Evolutionary conservation across 192 early-diverging fungal genomes (phyloP).

Genomic region (Gryganskiella cystojenkinii): DNA sequence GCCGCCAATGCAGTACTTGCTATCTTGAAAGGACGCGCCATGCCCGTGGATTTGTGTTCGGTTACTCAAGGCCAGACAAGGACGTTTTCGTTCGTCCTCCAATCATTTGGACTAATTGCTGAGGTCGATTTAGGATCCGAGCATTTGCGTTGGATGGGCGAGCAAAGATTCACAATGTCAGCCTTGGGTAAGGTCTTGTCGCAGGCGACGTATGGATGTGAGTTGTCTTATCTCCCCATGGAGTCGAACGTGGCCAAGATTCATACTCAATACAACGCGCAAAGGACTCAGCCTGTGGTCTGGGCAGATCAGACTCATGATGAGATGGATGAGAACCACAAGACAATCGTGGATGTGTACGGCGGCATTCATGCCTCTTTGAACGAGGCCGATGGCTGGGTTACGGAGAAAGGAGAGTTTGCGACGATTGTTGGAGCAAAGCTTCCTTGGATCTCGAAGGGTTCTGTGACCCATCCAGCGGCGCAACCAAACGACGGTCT

Average conservation of each 20-base stretch:
- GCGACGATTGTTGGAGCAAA: conserved; percentile 59
- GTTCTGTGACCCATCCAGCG: conserved; percentile 57
- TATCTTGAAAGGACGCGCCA: conserved; percentile 52
- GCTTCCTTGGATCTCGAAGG: conserved; percentile 59
- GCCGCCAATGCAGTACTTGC: conserved; percentile 20
- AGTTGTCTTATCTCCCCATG: conserved; percentile 55
- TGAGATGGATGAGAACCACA: conserved; percentile 24
- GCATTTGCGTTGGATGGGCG: conserved; percentile 68
- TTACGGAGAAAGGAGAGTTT: conserved; percentile 53
- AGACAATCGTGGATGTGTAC: conserved; percentile 38
- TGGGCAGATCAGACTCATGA: conserved; percentile 40
- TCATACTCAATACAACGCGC: conserved; percentile 37
- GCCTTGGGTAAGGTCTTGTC: conserved; percentile 57
- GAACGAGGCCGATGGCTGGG: conserved; percentile 57
- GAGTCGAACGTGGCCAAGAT: conserved; percentile 56
- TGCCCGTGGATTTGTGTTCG: conserved; percentile 69
- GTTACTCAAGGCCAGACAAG: conserved; percentile 57
- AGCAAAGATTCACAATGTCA: conserved; percentile 54
- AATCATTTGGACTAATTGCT: conserved; percentile 66
- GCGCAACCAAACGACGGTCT: conserved; percentile 65
- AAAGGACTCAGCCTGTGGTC: conserved; percentile 19
- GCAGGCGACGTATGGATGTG: conserved; percentile 49
- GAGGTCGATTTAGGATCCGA: conserved; percentile 68
- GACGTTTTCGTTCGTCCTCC: conserved; percentile 65
- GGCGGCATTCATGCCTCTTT: conserved; percentile 37